phyloP scores from a whole-genome alignment of 495 filamentous ascomycete species.

The Talaromyces thailandensis region DNA sequence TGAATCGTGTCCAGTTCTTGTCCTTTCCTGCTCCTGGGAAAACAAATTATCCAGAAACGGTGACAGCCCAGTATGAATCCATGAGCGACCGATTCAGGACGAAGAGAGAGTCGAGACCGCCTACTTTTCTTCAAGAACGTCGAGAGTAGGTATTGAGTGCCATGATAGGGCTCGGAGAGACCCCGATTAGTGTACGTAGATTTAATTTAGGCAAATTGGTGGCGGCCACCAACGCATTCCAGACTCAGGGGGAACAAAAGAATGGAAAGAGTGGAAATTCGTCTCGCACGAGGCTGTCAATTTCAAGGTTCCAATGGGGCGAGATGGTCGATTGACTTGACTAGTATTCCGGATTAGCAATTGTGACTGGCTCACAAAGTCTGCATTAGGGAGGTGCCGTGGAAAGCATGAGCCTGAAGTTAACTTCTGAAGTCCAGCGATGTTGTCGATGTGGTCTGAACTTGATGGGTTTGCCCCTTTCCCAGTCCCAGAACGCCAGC shows the following conservation, averaged over 20 bases:
- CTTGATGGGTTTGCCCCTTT: conserved; percentile 1
- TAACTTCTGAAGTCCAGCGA: not conserved
- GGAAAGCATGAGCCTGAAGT: not conserved
- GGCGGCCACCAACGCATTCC: not conserved
- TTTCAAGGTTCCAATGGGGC: not conserved
- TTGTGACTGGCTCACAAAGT: not conserved
- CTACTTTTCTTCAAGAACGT: not conserved
- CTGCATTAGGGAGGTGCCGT: conserved; percentile 1
- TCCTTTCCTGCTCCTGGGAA: not conserved
- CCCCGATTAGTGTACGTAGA: not conserved
- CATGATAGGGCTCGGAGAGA: not conserved
- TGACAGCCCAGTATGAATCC: not conserved
- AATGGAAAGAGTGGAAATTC: not conserved
- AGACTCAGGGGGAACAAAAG: not conserved
- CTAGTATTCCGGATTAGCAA: not conserved
- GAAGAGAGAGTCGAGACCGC: not conserved
- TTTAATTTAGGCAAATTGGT: not conserved
- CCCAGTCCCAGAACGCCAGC: not conserved
- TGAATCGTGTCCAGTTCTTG: not conserved
- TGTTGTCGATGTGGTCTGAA: not conserved
- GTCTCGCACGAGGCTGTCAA: conserved; percentile 1
- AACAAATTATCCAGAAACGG: not conserved
- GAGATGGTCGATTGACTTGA: not conserved
- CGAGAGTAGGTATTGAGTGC: not conserved
- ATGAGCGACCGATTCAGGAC: not conserved